Evolutionary conservation across 257 asterid genomes (phyloP), one percentile per base, ranked within the genome.

Genomic region (Solanum peruvianum): DNA sequence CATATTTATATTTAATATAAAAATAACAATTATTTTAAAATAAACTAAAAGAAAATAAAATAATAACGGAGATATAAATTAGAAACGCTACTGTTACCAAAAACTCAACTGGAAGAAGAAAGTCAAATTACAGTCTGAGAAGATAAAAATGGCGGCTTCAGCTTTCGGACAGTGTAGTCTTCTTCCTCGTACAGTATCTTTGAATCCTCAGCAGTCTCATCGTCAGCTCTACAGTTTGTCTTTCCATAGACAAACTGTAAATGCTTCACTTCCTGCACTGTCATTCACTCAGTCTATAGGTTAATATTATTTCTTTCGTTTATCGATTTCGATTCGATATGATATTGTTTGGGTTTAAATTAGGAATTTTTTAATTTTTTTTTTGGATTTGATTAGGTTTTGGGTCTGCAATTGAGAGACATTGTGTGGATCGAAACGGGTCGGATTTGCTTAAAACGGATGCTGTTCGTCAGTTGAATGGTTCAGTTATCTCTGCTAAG

Each of bases 391-490:
- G 85, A 47, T 20, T 88, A 93, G 96, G 93, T 69, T 84, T 84
- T 3, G 93, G 92, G n/a, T 83, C 87, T 8, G 37, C 87, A 52
- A 41, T 89, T 82, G 93, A 92, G 91, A 85, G 88, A 52, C 45
- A 31, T 80, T 80, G 84, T 14, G 42, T 11, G 85, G 78, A 76
- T 90, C 83, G 58, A 88, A 88, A 42, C 60, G 64, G 49, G 49
- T 88, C 66, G 77, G 95, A 91, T 56, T 86, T 83, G 45, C 14
- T 85, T 25, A 92, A 69, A 87, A 86, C 94, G 52, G 88, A 86
- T 20, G 98, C 97, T 56, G 98, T 92, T 89, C 92, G 96, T 42
- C 94, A 94, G 25, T 87, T 94, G 82, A 90, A 92, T 11, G 98
- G 99, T 49, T 95, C 98, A 37, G 90, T 96, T 21, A 88, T 89